These are phyloP conservation scores for Tuber umbilicatum DNA, from an alignment of 495 filamentous ascomycete species.

Conservation along the genomic window DNA sequence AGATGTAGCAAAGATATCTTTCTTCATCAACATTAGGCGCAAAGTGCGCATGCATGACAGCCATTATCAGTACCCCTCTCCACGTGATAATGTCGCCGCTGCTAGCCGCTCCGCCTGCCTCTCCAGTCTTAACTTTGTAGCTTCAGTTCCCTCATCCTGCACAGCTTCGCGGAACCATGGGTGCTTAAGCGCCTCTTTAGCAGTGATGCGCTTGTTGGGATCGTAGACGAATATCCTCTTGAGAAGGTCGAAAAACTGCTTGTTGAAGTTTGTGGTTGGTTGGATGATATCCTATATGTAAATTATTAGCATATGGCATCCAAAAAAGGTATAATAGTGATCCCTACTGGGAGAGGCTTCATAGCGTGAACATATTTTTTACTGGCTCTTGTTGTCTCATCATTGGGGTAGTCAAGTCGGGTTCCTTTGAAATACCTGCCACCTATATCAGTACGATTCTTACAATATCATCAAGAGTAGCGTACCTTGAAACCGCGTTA, in stretches of 20 bases:
- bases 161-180: conserved; percentile 85
- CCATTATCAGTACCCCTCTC: neutral
- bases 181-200: conserved; percentile 83
- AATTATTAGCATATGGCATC: conserved; percentile 10
- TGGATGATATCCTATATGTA: conserved; percentile 77
- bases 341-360: conserved; percentile 74
- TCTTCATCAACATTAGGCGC: neutral
- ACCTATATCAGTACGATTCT: neutral
- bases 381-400: conserved; percentile 80
- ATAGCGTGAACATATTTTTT: conserved; percentile 91
- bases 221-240: conserved; percentile 93
- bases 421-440: conserved; percentile 75
- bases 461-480: conserved; percentile 14
- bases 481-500: conserved; percentile 78
- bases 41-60: neutral
- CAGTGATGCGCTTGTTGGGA: conserved; percentile 79
- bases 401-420: conserved; percentile 80
- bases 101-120: conserved; percentile 44
- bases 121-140: conserved; percentile 62
- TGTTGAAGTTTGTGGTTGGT: conserved; percentile 66
- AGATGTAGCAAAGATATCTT: neutral
- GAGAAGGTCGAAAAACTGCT: conserved; percentile 79
- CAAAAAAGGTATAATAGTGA: neutral
- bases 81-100: conserved; percentile 14
- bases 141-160: conserved; percentile 91